Evolutionary conservation across 345 rosid genomes (phyloP), one percentile per base, ranked within the genome.

Genomic region (Alliaria petiolata): DNA sequence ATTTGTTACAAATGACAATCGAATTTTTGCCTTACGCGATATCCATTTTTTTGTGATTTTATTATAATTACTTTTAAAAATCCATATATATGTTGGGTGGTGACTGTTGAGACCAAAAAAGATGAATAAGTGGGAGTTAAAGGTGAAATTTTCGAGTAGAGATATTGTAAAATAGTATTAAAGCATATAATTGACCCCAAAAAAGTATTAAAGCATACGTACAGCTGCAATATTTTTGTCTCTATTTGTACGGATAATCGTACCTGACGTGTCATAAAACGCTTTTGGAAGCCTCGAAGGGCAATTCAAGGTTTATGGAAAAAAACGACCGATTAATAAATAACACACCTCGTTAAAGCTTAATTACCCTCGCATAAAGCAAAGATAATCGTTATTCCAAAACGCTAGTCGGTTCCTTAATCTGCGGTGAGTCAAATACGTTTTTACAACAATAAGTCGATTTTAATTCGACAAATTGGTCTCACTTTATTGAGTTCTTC

Each of bases 211-310:
- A n/a, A n/a, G n/a, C n/a, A n/a, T 13, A 45, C 8, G 38, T 49
- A 65, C 33, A 53, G 69, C 49, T 62, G 40, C 46, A 63, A 51
- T 52, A 33, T 33, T 33, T 35, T 72, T 67, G 75, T 76, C 66
- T 55, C 4, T 56, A 63, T 63, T 15, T 7, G 79, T 76, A 76
- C 79, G 79, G 79, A 76, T 69, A 62, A 46, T 76, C 65, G 71
- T 76, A 76, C 71, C 47, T 76, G 58, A 62, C 79, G 70, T 69
- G 70, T 36, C 1, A 62, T 25, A 31, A 22, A 53, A 39, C 60
- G 4, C 75, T 76, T 69, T 69, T 69, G 12, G 75, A 46, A n/a
- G 4, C 52, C 65, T 62, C 79, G 69, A 68, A 51, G 58, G 70
- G 30, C 69, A 35, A 26, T 7, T 5, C n/a, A 39, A 34, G 31